Base-by-base conservation (phyloP, 1,284 basidiomycete species). In the Cystobasidium slooffiae region DNA sequence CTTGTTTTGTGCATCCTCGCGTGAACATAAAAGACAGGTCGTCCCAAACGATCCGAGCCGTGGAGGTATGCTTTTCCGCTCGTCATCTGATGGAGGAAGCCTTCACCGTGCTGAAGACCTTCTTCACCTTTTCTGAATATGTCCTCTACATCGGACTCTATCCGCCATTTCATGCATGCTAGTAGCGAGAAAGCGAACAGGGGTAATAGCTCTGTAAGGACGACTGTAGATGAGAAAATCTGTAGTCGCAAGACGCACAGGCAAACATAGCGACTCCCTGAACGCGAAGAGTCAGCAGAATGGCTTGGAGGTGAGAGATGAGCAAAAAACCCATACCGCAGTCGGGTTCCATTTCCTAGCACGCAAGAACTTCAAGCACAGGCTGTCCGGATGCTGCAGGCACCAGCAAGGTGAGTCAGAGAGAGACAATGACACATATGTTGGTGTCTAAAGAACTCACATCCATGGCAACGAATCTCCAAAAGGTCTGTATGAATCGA, bases 261-360 rank as follows among this genome's bases (percentile, higher is more conserved):
- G 78, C 80, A 64, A 83, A 78, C 83, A 83, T 83, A 41, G 82
- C 82, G 58, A 82, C 79, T 16, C 81, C 56, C 69, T 72, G 51
- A 5, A 20, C 18, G 10, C 22, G 44, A 37, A 9, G 10, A 1
- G n/a, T n/a, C 46, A 65, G 6, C 31, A 16, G 62, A 63, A 8
- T 31, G 56, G 8, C 12, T 3, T 16, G 56, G 1, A 39, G 22
- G 20, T 31, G 41, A 10, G 9, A 9, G 39, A 8, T 31, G 12
- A 14, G 14, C 18, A 37, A 56, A 3, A 22, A 18, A 49, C 24
- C 24, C 69, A 18, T 37, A 72, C 83, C 10, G 82, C 81, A 16
- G 78, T 77, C 0, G 81, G 78, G 56, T 82, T 81, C 82, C 82
- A 83, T 77, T 82, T 79, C 52, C 83, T 79, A 1, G 82, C 83